phyloP scores from a whole-genome alignment of 192 early-diverging fungal species.

The Haplosporangium gracile region DNA sequence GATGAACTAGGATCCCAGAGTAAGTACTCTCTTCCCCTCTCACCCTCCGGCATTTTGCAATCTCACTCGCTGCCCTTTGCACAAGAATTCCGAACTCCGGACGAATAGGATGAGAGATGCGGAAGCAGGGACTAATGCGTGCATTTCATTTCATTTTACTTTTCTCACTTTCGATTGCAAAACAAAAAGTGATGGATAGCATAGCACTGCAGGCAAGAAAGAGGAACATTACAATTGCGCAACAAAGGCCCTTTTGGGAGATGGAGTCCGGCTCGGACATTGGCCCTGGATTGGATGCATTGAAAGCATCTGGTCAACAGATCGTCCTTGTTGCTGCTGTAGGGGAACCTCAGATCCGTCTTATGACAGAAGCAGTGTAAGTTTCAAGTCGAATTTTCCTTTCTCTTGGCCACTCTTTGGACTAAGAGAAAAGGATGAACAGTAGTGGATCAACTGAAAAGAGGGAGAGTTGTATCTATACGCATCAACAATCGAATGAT shows the following conservation, averaged over 20 bases:
- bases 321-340: slow-evolving; percentile 63
- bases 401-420: neutral
- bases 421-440: neutral
- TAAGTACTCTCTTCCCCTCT: slow-evolving; percentile 17
- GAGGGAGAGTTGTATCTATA: neutral
- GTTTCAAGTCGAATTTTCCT: neutral
- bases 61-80: neutral
- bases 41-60: neutral
- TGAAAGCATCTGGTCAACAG: slow-evolving; percentile 57
- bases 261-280: slow-evolving; percentile 42
- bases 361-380: slow-evolving; percentile 59
- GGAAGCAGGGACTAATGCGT: neutral
- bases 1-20: slow-evolving; percentile 62
- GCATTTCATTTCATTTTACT: neutral
- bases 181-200: slow-evolving; percentile 57
- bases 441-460: neutral
- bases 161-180: neutral
- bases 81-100: neutral
- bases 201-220: slow-evolving; percentile 40
- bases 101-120: neutral
- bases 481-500: neutral
- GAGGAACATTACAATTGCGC: slow-evolving; percentile 49
- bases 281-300: slow-evolving; percentile 23
- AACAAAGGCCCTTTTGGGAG: slow-evolving; percentile 55
- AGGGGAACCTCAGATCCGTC: slow-evolving; percentile 37